Percentiles rank a stretch among this genome's conserved stretches.
Conservation (phyloP, 257 asterid genomes). For the Nicotiana otophora region DNA sequence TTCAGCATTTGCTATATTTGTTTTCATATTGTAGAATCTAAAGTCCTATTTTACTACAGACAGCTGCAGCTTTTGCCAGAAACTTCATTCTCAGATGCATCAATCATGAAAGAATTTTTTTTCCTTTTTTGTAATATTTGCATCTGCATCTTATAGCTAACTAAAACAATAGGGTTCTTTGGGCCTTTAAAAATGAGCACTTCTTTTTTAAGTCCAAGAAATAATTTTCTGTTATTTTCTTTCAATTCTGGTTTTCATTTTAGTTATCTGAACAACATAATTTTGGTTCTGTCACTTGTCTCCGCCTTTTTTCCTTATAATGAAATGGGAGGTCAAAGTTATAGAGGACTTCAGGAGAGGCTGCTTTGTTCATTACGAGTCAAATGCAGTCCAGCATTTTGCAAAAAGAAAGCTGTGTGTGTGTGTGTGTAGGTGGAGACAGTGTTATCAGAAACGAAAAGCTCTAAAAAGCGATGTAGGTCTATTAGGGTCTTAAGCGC, state of each 20-base stretch:
- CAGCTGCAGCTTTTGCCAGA: background rate
- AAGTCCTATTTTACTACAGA: background rate
- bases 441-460: too few species aligned
- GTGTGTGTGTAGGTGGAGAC: background rate
- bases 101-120: background rate
- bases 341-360: background rate
- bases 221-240: background rate
- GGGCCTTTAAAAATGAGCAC: background rate
- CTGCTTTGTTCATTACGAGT: background rate
- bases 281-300: background rate
- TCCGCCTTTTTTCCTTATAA: background rate
- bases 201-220: background rate
- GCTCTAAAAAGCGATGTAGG: too few species aligned
- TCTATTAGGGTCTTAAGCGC: too few species aligned
- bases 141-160: too few species aligned
- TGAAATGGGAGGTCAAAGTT: background rate
- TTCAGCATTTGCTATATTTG: background rate
- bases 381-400: background rate
- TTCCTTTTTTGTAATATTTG: background rate
- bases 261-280: background rate
- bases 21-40: background rate
- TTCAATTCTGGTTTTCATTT: background rate
- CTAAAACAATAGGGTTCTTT: background rate
- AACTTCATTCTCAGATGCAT: background rate
- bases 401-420: conserved; percentile 5